Evolutionary conservation across 2,329 filamentous ascomycete species (phyloP), one percentile per base, ranked within the genome.

Genomic region (Nigrospora sphaerica): DNA sequence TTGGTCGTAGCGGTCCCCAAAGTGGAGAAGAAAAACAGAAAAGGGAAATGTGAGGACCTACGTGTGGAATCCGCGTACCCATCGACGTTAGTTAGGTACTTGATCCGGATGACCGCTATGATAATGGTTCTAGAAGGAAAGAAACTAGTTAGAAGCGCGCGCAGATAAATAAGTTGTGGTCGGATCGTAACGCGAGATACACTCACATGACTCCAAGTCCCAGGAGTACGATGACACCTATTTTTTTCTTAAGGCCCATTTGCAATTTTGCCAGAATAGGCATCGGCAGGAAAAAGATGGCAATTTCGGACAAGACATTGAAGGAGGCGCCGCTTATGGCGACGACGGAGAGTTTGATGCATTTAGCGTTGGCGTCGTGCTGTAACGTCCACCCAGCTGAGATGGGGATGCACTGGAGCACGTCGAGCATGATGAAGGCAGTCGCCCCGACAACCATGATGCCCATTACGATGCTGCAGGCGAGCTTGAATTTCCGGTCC

Each of bases 331-430:
- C 36, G 42, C 33, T 14, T 32, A 44, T 33, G 12, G 42, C 32
- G 1, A 44, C 33, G 19, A 18, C 9, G 1, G 42, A 28, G 33
- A 44, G 42, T 13, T 44, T 33, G 18, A 37, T 12, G 16, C 42
- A 44, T 16, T 44, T 31, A 6, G 42, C 42, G 7, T 44, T 33
- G 5, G 4, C 5, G 14, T 18, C 42, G 42, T 44, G 42, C 33
- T 44, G 42, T n/a, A 44, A n/a, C n/a, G 33, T 44, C 42, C 42
- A 44, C 10, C 18, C 42, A 1, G 42, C 42, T n/a, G 33, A 37
- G 17, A 44, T n/a, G 14, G 42, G 42, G 12, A 28, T 44, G 31
- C 42, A 44, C 9, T 44, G 42, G 19, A 44, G 37, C 13, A 44
- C 9, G n/a, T 44, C 42, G 33, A 44, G 17, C 4, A 34, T n/a